Percentiles rank a stretch among this genome's conserved stretches.
Conservation (phyloP, 768 basidiomycete genomes). For the Mycena rosella region DNA sequence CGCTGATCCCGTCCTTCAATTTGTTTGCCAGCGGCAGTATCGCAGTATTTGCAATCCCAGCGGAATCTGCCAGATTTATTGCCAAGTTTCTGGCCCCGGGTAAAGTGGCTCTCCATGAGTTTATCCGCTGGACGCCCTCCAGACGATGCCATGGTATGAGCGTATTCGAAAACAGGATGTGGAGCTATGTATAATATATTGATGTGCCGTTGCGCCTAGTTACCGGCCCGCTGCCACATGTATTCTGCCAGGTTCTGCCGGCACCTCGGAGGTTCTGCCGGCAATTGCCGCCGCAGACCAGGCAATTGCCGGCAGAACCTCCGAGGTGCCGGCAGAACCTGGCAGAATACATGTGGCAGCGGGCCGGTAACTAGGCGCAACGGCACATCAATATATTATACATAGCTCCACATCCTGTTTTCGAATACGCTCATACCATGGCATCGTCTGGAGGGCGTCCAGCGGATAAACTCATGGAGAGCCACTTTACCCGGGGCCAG, state of each 20-base stretch:
- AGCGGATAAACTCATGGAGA: neutral
- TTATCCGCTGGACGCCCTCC: neutral
- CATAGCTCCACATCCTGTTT: neutral
- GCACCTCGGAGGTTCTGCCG: neutral
- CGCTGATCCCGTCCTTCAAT: no score
- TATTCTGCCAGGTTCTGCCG: conserved; percentile 3
- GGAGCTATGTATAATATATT: no score
- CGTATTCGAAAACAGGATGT: neutral
- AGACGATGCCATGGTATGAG: neutral
- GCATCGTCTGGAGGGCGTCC: neutral
- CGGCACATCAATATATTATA: no score
- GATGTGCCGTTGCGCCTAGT: no score
- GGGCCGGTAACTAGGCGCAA: no score
- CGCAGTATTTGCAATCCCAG: neutral
- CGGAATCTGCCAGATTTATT: neutral
- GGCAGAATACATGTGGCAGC: neutral
- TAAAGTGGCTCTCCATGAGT: neutral
- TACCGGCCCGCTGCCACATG: no score
- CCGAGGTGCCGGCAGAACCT: conserved; percentile 1
- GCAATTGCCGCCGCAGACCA: no score
- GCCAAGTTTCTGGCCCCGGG: neutral
- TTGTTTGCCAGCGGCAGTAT: no score
- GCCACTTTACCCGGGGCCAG: neutral
- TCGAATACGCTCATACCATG: no score
- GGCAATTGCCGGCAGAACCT: conserved; percentile 4